Base-by-base conservation (phyloP, 345 rosid species). In the Populus tremula region DNA sequence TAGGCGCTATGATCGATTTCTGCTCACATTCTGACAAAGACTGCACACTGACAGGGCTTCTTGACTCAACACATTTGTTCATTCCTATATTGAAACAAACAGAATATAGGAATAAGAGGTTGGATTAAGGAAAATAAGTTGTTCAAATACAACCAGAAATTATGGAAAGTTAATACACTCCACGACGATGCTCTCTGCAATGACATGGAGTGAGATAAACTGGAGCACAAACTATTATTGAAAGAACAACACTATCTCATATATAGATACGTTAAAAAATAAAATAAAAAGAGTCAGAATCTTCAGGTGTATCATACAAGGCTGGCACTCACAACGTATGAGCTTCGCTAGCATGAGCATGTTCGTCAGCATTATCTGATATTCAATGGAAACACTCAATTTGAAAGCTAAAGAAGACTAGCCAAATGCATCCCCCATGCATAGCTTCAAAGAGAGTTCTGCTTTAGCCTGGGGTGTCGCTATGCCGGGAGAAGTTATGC, bases 11-110 rank as follows among this genome's bases (percentile, higher is more conserved):
- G 18, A 18, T 25, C 36, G 36, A 39, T 77, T 77, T 83, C 62
- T 76, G 84, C 62, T 82, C 86, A 49, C 71, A 47, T 63, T 87
- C 87, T 1, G 76, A 65, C 23, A 25, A 43, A 41, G 88, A 82
- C 31, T 87, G 87, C 8, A 70, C 76, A 49, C 78, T 82, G 10
- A 88, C 67, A 35, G 91, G 90, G 74, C 92, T 88, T 79, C 85
- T 79, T 72, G 86, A 77, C 39, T 85, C 91, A 7, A 69, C 29
- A n/a, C 80, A 31, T 75, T 82, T 89, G 78, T 76, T 83, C 59
- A 59, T 84, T 83, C 86, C 94, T 89, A 80, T 76, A 84, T 73
- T 64, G 68, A 65, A 77, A 73, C 69, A n/a, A 53, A 68, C 72
- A 25, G 11, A 35, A 43, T 5, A 17, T 56, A 16, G 62, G 11